Percentiles rank a stretch among this genome's conserved stretches.
These are phyloP conservation scores for Fusarium clavum DNA, from an alignment of 2,329 filamentous ascomycete genomes.

Conservation along the genomic window DNA sequence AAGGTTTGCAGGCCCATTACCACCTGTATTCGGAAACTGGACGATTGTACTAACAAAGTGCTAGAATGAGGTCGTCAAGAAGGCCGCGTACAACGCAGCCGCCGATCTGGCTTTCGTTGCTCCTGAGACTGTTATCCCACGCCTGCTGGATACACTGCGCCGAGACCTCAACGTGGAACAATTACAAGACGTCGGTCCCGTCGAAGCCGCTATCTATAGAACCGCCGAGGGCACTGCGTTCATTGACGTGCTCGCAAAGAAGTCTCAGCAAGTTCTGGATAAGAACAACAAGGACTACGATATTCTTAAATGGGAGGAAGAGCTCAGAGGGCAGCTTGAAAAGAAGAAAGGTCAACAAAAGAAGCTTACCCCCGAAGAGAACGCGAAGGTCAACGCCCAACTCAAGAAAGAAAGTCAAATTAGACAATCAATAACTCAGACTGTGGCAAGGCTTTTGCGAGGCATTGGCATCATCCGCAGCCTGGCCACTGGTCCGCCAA, in stretches of 20 bases:
- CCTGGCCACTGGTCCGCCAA: constrained; percentile 88
- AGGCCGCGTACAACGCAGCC: constrained; percentile 84
- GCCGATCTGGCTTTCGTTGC: constrained; percentile 95
- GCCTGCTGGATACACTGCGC: constrained; percentile 78
- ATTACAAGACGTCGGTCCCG: constrained; percentile 79
- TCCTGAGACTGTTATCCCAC: constrained; percentile 81
- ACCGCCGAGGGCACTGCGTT: constrained; percentile 90
- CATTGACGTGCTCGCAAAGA: constrained; percentile 90
- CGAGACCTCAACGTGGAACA: constrained; percentile 78
- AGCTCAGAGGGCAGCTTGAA: constrained; percentile 87
- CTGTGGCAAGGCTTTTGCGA: constrained; percentile 79
- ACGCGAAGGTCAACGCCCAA: constrained; percentile 89
- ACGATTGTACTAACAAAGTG: constrained; percentile 17
- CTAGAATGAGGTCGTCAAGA: constrained; percentile 59
- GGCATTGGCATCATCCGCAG: constrained; percentile 88
- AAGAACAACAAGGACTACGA: constrained; percentile 97
- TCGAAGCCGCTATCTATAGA: constrained; percentile 92
- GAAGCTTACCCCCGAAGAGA: constrained; percentile 91
- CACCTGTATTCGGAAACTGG: not conserved
- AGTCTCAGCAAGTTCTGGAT: constrained; percentile 75
- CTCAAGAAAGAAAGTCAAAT: constrained; percentile 87
- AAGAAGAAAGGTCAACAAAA: constrained; percentile 91
- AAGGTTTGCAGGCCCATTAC: constrained; percentile 59
- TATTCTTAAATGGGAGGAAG: constrained; percentile 96
- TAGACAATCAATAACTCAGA: constrained; percentile 74